Conservation (phyloP, 1,284 basidiomycete genomes). For the Stygiomarasmius scandens region DNA sequence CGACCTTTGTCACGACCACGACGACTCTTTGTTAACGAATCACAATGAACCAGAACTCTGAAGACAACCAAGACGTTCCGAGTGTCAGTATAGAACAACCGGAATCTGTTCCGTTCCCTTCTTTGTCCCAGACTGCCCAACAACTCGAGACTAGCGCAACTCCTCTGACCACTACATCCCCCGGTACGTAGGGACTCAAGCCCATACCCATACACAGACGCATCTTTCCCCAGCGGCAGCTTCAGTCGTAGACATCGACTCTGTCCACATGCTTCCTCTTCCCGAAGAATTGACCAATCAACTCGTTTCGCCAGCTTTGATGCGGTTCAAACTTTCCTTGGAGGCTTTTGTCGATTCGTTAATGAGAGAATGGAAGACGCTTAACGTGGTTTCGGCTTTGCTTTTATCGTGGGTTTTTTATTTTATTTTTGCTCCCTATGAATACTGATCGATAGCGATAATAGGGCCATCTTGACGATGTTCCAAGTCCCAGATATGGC, state of each 20-base stretch:
- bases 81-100: no score
- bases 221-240: not conserved
- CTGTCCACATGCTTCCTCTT: no score
- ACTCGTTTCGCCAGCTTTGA: no score
- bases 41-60: no score
- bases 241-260: no score
- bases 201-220: no score
- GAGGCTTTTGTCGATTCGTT: constrained; percentile 73
- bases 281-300: no score
- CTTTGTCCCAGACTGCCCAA: not conserved
- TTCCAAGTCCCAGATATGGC: no score
- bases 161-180: constrained; percentile 9
- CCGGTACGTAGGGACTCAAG: constrained; percentile 1
- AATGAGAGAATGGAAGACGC: constrained; percentile 74
- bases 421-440: constrained; percentile 59
- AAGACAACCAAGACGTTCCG: not conserved
- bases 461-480: no score
- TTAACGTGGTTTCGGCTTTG: constrained; percentile 74
- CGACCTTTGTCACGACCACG: no score
- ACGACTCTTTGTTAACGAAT: no score
- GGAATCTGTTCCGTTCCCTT: constrained; percentile 18
- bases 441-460: constrained; percentile 74
- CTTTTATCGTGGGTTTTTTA: constrained; percentile 61
- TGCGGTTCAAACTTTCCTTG: no score
- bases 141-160: not conserved